Percentiles rank a stretch among this genome's conserved stretches.
Conservation (phyloP, 2,329 filamentous ascomycete genomes). For the Aurifilum marmelostoma region DNA sequence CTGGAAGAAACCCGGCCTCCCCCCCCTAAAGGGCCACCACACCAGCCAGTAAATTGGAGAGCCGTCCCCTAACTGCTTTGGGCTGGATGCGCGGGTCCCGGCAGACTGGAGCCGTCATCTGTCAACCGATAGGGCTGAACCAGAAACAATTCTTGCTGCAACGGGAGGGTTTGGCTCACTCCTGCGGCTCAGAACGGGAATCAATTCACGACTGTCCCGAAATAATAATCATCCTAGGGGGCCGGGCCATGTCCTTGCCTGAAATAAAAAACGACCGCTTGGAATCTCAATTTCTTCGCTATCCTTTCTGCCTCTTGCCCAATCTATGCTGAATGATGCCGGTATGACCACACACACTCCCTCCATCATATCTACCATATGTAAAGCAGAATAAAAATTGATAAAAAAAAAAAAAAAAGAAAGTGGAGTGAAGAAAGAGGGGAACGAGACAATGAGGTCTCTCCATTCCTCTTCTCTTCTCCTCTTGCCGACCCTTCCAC, state of each 20-base stretch:
- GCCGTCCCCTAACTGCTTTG: conserved; percentile 6
- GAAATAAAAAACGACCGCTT: not conserved
- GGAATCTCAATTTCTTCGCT: conserved; percentile 20
- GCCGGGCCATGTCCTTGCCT: not conserved
- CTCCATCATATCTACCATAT: not conserved
- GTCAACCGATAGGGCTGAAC: conserved; percentile 17
- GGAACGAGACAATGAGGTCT: not conserved
- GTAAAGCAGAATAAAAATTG: not conserved
- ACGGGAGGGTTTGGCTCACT: not conserved
- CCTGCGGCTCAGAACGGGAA: not conserved
- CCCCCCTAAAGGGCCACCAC: not conserved
- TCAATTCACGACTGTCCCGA: not conserved
- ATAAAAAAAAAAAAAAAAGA: not conserved
- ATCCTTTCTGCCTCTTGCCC: conserved; percentile 21
- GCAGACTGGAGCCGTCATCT: conserved; percentile 7
- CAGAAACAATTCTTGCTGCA: not conserved
- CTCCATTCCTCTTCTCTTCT: not conserved
- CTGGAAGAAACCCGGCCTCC: no score
- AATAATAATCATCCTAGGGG: not conserved
- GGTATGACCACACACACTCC: conserved; percentile 1
- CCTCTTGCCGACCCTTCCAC: not conserved
- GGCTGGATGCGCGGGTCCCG: not conserved
- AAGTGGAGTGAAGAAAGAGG: not conserved
- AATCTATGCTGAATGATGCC: conserved; percentile 19
- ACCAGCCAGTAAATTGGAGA: not conserved